Base-by-base conservation (phyloP, 2,329 filamentous ascomycete genomes). In the Capronia americana region DNA sequence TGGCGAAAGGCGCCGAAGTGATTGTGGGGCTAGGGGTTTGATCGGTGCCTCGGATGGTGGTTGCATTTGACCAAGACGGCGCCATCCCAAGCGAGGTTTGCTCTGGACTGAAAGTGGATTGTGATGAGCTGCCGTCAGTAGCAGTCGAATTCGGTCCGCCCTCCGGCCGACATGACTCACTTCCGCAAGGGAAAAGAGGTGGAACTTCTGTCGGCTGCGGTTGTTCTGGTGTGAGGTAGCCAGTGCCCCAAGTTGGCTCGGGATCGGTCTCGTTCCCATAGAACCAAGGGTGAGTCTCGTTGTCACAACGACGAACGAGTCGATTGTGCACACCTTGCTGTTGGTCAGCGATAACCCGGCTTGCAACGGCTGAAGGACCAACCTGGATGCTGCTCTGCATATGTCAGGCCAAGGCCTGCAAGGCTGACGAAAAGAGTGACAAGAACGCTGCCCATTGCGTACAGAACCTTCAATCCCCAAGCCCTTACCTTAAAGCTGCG, bases 261-360 rank as follows among this genome's bases (percentile, higher is more conserved):
- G 34, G 34, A 17, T 23, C 50, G 17, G 67, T 64, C 2, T 61
- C 57, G 46, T 67, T 69, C 54, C 59, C 54, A 57, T 62, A 65
- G 24, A 46, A 56, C 55, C 54, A 63, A 17, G 59, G 34, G 51
- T 62, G 57, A 24, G 64, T 64, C 57, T 69, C 64, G 20, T 69
- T 70, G 34, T 64, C 64, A 44, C 64, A 70, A 34, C 64, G 64
- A 26, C 62, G 69, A 23, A 70, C 26, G 34, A 65, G 20, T 24
- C 48, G 63, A 57, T 48, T 58, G 41, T 64, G 65, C 26, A 41
- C 38, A 32, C 58, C 68, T 70, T 51, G 23, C 12, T 32, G 10
- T 34, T 30, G 34, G 58, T 61, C 11, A 61, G 58, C 28, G 8
- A 24, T 26, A 50, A 14, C 26, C 12, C 20, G 26, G n/a, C 28